A percentile compares a stretch with the other conserved stretches of the same genome.
These are phyloP conservation scores for Citrus unshiu DNA, from an alignment of 345 rosid genomes.

Conservation along the genomic window DNA sequence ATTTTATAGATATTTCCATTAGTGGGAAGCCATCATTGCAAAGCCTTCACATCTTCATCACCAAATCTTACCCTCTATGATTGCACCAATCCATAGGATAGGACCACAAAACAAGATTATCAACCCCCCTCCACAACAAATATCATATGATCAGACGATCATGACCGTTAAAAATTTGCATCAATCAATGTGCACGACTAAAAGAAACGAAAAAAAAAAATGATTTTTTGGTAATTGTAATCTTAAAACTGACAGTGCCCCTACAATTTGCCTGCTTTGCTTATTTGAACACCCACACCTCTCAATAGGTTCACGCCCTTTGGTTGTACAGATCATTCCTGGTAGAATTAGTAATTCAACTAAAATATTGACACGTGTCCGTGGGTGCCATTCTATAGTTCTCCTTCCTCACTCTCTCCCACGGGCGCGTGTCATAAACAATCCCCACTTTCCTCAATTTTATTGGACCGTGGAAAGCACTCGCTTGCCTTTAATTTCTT, in stretches of 20 bases:
- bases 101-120: not conserved
- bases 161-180: not conserved
- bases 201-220: not conserved
- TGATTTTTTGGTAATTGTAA: conserved; percentile 26
- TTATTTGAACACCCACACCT: conserved; percentile 24
- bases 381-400: conserved; percentile 1
- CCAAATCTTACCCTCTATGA: conserved; percentile 45
- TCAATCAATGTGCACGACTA: not conserved
- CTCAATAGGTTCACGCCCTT: conserved; percentile 22
- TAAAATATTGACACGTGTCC: conserved; percentile 32
- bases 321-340: conserved; percentile 28
- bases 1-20: conserved; percentile 38
- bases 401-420: not conserved
- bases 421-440: not conserved
- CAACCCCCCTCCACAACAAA: no score
- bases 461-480: not conserved
- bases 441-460: fast-evolving
- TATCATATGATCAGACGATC: not conserved
- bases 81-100: conserved; percentile 11
- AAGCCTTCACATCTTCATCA: conserved; percentile 31
- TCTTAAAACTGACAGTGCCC: conserved; percentile 28
- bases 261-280: conserved; percentile 21
- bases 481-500: not conserved
- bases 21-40: conserved; percentile 48
- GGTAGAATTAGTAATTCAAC: conserved; percentile 23